Evolutionary conservation across 192 early-diverging fungal species (phyloP).

Genomic region (Coemansia sp.): DNA sequence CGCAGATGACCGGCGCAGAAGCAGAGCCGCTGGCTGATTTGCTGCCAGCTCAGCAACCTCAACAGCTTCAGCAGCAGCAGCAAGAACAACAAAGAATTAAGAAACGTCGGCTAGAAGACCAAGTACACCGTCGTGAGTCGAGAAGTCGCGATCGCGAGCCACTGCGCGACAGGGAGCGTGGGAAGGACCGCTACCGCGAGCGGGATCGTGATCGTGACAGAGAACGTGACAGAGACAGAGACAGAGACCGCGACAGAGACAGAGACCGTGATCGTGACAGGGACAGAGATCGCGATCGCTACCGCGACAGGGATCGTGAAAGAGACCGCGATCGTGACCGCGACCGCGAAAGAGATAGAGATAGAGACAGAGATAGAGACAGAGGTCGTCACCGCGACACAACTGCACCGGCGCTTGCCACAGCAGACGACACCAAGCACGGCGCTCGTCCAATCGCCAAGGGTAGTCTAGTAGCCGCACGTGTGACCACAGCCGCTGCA

Average conservation of each 20-base stretch:
- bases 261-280: constrained; percentile 6
- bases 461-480: constrained; percentile 38
- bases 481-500: constrained; percentile 16
- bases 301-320: constrained; percentile 11
- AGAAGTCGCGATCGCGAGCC: not conserved
- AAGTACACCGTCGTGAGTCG: not conserved
- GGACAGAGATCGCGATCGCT: constrained; percentile 9
- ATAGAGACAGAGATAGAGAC: not conserved
- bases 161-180: constrained; percentile 5
- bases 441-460: constrained; percentile 20
- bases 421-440: not conserved
- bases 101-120: not conserved
- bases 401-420: not conserved
- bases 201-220: constrained; percentile 8
- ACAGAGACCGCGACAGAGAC: constrained; percentile 14
- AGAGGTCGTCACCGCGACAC: constrained; percentile 6
- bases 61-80: not conserved
- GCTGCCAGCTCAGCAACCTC: not conserved
- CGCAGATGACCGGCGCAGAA: not conserved
- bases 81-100: not conserved
- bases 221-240: constrained; percentile 7
- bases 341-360: constrained; percentile 5
- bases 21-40: too few relatives aligned
- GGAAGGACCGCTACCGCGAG: not conserved
- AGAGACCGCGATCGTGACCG: constrained; percentile 5